Base-by-base conservation (phyloP, 2,329 filamentous ascomycete genomes). In the Aureobasidium sp. region DNA sequence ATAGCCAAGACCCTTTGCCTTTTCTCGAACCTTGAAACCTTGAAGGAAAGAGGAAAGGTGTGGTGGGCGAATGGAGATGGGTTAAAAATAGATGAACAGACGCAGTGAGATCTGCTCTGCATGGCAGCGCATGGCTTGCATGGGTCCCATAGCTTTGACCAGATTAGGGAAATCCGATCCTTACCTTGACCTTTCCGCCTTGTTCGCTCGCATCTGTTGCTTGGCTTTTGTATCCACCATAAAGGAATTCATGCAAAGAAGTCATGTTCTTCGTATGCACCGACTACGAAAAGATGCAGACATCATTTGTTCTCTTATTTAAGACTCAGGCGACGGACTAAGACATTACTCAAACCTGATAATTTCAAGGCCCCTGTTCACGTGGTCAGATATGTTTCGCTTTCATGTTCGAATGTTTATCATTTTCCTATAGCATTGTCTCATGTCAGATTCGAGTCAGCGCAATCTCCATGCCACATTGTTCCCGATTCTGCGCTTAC, bases 51-150 rank as follows among this genome's bases (percentile, higher is more conserved):
- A 32, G 37, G 51, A 55, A 55, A 41, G 51, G 53, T 46, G 26
- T 12, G 27, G 39, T 42, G 52, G 27, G 23, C 27, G 51, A n/a
- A 29, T 12, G 7, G 29, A 7, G 5, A 13, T 36, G 32, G 55
- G 42, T 48, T 48, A 59, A 59, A 59, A 59, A 59, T 59, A 59
- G 55, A 59, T 10, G 13, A n/a, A 7, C 5, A 26, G 29, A n/a
- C 12, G 23, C 50, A 46, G 32, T 47, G 32, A 37, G 55, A 59
- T 59, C 55, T 59, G 44, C 53, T 46, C 20, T 57, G 41, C 41
- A 47, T 27, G 41, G 37, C 23, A 47, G 15, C 9, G 53, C 27
- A 57, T 36, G 26, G 52, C 52, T 37, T 57, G 53, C 53, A 47
- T 36, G 41, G 12, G 29, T 57, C n/a, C 46, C 53, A 47, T 26